Base-by-base conservation (phyloP, 2,329 filamentous ascomycete genomes). In the Stachybotrys echinatus region DNA sequence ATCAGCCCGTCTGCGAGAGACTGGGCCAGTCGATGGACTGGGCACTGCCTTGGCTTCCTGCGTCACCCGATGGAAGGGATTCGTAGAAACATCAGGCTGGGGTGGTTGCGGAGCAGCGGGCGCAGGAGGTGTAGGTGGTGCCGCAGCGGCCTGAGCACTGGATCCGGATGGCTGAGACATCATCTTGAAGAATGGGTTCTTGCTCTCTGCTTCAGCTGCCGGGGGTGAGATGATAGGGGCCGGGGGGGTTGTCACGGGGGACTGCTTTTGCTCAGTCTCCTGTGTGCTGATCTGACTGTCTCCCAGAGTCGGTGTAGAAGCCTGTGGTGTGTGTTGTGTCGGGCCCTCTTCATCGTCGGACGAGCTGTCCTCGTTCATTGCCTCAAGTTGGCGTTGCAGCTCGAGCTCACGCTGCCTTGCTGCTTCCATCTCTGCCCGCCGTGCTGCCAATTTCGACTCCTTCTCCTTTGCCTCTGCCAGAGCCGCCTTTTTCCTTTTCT, bases 141-240 rank as follows among this genome's bases (percentile, higher is more conserved):
- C 72, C 48, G 72, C 69, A 14, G 68, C 60, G 12, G 72, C 65
- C 48, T 75, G 68, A 12, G 81, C 71, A 1, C 63, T 22, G 18
- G 76, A 71, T 50, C 82, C 85, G 6, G 74, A 73, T 10, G 83
- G 74, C 65, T 92, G 87, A 46, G 84, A 85, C 76, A 95, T 84
- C 73, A 92, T 94, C 69, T 87, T 89, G 74, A 92, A 90, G 74
- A 95, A 99, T 3, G 94, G 94, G 64, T 97, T 97, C 67, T 89
- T 92, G 61, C 90, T 96, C 69, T 95, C 89, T 31, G 76, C 74
- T 18, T 80, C 71, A 23, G 76, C 66, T 37, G 79, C 76, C 37
- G 81, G 75, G 10, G 77, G 69, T 2, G 77, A 63, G 50, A 72
- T 66, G 22, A 79, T 70, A 20, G 71, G 63, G n/a, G 73, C 68